phyloP scores from a whole-genome alignment of 345 rosid genomes.

The Anacardium occidentale region DNA sequence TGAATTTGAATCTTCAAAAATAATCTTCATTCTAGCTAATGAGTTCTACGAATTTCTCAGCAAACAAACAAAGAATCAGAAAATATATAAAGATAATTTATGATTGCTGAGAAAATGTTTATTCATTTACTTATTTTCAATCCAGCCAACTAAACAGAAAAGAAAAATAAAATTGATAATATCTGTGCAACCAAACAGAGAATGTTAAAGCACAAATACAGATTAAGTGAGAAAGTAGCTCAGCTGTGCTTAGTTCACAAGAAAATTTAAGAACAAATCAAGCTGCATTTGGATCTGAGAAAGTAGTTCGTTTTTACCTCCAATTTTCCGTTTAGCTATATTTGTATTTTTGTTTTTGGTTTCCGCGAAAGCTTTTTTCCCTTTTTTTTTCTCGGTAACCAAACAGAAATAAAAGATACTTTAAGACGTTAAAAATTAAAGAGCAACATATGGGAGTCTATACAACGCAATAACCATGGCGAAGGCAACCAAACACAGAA shows the following conservation, averaged over 20 bases:
- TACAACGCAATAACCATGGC: background rate
- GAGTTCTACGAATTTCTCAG: background rate
- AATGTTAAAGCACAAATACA: too few species aligned
- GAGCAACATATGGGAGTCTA: background rate
- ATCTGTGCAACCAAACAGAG: too few species aligned
- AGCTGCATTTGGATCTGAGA: background rate
- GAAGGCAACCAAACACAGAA: too few species aligned
- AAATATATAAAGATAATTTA: background rate
- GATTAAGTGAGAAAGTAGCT: background rate
- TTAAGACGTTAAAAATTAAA: background rate
- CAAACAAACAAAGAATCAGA: background rate
- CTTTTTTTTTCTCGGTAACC: background rate
- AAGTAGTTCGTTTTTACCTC: too few species aligned
- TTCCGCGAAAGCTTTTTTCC: too few species aligned
- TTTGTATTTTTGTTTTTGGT: too few species aligned
- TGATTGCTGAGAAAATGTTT: too few species aligned
- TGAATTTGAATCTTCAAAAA: background rate
- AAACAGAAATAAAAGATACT: background rate
- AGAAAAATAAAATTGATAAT: too few species aligned
- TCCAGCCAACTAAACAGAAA: too few species aligned
- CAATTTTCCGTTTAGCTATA: too few species aligned
- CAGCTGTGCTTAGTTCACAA: background rate
- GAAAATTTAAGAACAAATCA: background rate
- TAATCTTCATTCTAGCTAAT: background rate
- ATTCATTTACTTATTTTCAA: too few species aligned